A percentile compares a stretch with the other conserved stretches of the same genome.
Conservation (phyloP, 1,284 basidiomycete species). For the Schizopora paradoxa region DNA sequence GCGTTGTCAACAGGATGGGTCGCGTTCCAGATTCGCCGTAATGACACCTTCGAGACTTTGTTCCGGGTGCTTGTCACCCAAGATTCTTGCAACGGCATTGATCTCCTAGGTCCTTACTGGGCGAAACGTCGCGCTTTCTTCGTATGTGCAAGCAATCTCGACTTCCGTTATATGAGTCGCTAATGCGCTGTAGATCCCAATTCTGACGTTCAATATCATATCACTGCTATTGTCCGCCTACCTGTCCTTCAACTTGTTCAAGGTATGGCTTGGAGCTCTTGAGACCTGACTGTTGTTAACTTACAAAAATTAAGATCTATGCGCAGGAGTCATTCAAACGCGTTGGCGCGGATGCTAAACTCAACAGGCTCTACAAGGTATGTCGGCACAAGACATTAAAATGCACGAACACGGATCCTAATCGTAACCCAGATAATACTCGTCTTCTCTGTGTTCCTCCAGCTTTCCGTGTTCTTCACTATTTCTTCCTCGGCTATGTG, state of each 20-base stretch:
- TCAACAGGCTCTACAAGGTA: conserved; percentile 18
- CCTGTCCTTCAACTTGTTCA: conserved; percentile 14
- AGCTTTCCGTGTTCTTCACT: conserved; percentile 25
- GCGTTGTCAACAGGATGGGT: conserved; percentile 17
- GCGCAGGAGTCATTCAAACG: conserved; percentile 22
- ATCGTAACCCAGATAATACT: conserved; percentile 19
- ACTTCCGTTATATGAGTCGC: not conserved
- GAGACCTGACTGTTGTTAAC: not conserved
- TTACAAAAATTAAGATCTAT: conserved; percentile 12
- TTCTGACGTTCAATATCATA: conserved; percentile 10
- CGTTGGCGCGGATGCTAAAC: conserved; percentile 20
- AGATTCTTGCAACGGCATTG: conserved; percentile 16
- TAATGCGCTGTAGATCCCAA: conserved; percentile 14
- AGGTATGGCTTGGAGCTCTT: conserved; percentile 2
- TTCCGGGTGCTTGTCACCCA: conserved; percentile 14
- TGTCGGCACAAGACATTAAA: not conserved
- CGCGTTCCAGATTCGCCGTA: conserved; percentile 14
- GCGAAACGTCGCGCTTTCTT: conserved; percentile 7
- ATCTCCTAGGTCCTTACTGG: conserved; percentile 18
- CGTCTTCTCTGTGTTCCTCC: conserved; percentile 22
- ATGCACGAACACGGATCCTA: not conserved
- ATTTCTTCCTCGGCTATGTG: conserved; percentile 23
- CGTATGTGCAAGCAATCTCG: conserved; percentile 9
- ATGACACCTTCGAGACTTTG: conserved; percentile 1
- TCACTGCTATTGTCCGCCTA: not conserved